A percentile compares a stretch with the other conserved stretches of the same genome.
phyloP scores from a whole-genome alignment of 345 rosid species.

The Acer campestre region DNA sequence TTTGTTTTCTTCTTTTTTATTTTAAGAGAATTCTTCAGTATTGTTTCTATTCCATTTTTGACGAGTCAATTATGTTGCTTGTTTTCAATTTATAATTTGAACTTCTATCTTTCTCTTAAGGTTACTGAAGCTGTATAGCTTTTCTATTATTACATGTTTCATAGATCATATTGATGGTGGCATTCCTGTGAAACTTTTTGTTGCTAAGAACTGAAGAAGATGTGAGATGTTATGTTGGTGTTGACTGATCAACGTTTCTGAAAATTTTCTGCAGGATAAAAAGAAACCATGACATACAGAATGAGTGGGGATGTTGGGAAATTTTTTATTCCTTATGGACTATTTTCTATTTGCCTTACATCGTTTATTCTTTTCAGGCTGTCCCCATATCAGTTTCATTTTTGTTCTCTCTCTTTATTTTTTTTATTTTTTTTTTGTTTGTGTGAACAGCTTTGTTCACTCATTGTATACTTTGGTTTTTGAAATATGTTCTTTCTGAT shows the following conservation, averaged over 20 bases:
- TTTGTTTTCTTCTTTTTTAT: background rate
- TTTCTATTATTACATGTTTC: constrained; percentile 8
- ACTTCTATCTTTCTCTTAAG: background rate
- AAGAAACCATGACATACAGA: background rate
- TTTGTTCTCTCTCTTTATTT: no score
- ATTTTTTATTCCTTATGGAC: no score
- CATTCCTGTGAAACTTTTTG: constrained; percentile 58
- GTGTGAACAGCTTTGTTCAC: background rate
- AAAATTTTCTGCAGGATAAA: background rate
- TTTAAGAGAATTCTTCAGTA: background rate
- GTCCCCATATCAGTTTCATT: no score
- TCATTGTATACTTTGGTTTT: background rate
- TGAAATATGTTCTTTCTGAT: background rate
- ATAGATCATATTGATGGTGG: constrained; percentile 54
- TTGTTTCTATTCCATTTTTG: background rate
- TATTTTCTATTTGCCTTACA: no score
- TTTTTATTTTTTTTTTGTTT: no score
- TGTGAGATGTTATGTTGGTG: constrained; percentile 37
- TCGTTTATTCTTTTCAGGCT: no score
- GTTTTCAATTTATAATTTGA: background rate
- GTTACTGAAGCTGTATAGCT: background rate
- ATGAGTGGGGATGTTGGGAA: no score
- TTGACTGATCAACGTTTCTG: background rate
- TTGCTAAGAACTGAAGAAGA: constrained; percentile 63
- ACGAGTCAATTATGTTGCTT: background rate